phyloP scores from a whole-genome alignment of 192 early-diverging fungal genomes.

The Funneliformis mosseae region DNA sequence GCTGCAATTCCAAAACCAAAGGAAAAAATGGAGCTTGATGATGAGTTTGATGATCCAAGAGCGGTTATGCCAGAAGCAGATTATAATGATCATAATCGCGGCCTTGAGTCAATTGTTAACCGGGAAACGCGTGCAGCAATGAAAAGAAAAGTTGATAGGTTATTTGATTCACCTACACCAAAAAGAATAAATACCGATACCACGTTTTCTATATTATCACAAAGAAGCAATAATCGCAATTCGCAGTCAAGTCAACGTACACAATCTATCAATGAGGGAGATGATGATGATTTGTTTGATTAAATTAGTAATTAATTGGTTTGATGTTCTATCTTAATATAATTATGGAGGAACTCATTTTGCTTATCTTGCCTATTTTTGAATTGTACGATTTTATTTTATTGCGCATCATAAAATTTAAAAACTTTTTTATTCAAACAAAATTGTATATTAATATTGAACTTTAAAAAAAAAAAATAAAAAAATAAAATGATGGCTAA shows the following conservation, averaged over 20 bases:
- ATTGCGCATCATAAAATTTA: no score
- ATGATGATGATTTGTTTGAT: not conserved
- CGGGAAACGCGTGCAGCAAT: not conserved
- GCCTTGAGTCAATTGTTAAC: no score
- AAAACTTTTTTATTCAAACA: no score
- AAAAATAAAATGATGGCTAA: no score
- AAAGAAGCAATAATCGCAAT: not conserved
- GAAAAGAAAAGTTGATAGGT: not conserved
- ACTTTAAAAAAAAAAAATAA: no score
- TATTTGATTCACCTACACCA: not conserved
- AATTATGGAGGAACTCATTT: no score
- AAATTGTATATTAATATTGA: no score
- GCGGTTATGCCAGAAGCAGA: not conserved
- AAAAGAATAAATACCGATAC: not conserved
- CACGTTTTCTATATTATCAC: not conserved
- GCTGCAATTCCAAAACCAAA: not conserved
- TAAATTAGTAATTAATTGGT: not conserved
- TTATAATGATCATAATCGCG: not conserved
- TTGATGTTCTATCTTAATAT: not conserved
- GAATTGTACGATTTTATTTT: no score
- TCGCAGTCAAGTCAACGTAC: not conserved
- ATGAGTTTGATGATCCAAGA: not conserved
- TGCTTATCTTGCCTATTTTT: no score
- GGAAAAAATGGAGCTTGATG: not conserved
- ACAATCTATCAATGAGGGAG: not conserved